These are phyloP conservation scores for Echites panduratus DNA, from an alignment of 257 asterid genomes.

Conservation along the genomic window DNA sequence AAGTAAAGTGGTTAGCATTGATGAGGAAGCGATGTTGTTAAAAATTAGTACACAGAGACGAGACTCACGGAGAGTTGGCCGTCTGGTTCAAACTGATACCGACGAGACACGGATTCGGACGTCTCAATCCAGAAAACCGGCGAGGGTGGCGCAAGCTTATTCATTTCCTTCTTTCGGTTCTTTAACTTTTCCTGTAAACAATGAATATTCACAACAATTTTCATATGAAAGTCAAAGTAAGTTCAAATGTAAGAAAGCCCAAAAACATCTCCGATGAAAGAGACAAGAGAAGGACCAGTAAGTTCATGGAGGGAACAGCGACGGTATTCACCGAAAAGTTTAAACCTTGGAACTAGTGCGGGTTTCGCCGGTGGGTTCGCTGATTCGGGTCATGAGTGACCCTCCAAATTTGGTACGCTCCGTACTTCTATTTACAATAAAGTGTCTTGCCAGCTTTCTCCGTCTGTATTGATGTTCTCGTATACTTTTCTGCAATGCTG, in stretches of 20 bases:
- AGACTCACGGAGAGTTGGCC: conserved; percentile 68
- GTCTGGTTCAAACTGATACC: conserved; percentile 62
- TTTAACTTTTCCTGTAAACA: conserved; percentile 46
- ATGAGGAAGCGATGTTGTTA: neutral
- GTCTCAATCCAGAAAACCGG: conserved; percentile 81
- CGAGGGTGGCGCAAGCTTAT: conserved; percentile 25
- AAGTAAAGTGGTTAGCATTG: neutral
- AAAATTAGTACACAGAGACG: conserved; percentile 2
- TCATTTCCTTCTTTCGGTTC: conserved; percentile 40
- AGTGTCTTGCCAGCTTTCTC: no score
- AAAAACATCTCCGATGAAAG: neutral
- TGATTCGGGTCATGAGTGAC: neutral
- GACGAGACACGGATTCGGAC: conserved; percentile 62
- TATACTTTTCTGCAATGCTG: no score
- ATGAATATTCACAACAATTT: conserved; percentile 1
- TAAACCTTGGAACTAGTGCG: neutral
- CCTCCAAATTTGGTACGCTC: neutral
- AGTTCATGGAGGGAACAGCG: conserved; percentile 7
- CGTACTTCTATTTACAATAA: neutral
- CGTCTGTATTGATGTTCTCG: no score
- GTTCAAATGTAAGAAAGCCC: neutral
- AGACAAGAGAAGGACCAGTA: conserved; percentile 1
- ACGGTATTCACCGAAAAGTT: neutral
- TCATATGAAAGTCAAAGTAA: neutral
- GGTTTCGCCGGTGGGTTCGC: neutral